Evolutionary conservation across 352 stramenopile species (phyloP).

Genomic region (Phytophthora aleatoria): DNA sequence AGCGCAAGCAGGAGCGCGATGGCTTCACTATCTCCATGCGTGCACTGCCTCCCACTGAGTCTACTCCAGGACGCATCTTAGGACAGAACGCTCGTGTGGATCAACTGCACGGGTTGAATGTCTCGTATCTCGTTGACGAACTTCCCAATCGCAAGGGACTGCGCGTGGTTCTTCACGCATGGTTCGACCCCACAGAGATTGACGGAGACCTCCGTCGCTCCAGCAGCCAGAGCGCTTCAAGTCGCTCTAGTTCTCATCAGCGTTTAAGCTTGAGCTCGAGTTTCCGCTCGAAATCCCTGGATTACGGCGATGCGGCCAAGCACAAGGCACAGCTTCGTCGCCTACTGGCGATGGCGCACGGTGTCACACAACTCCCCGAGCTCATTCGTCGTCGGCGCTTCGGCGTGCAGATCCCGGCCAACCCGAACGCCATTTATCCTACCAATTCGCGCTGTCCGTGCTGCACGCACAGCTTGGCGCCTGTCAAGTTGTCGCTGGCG

Average conservation of each 20-base stretch:
- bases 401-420: constrained; percentile 35
- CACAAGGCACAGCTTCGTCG: constrained; percentile 19
- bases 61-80: constrained; percentile 10
- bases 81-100: constrained; percentile 22
- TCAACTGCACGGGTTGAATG: constrained; percentile 36
- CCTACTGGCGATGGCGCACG: constrained; percentile 19
- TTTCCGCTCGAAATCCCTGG: background rate
- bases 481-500: constrained; percentile 22
- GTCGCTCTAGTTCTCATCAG: background rate
- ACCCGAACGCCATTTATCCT: constrained; percentile 1
- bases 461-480: constrained; percentile 38
- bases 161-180: constrained; percentile 35
- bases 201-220: background rate
- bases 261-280: background rate
- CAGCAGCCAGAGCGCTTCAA: background rate
- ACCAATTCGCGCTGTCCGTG: constrained; percentile 45
- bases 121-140: constrained; percentile 29
- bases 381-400: constrained; percentile 46
- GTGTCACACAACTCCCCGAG: constrained; percentile 31
- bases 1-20: constrained; percentile 13
- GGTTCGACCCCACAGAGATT: constrained; percentile 11
- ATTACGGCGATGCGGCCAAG: background rate
- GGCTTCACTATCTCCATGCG: constrained; percentile 32
- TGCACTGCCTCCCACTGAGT: constrained; percentile 12
- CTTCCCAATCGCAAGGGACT: constrained; percentile 26